Evolutionary conservation across 805 yeast genomes (phyloP), one percentile per base, ranked within the genome.

Genomic region (Hemisphaericaspora nanyangensis): DNA sequence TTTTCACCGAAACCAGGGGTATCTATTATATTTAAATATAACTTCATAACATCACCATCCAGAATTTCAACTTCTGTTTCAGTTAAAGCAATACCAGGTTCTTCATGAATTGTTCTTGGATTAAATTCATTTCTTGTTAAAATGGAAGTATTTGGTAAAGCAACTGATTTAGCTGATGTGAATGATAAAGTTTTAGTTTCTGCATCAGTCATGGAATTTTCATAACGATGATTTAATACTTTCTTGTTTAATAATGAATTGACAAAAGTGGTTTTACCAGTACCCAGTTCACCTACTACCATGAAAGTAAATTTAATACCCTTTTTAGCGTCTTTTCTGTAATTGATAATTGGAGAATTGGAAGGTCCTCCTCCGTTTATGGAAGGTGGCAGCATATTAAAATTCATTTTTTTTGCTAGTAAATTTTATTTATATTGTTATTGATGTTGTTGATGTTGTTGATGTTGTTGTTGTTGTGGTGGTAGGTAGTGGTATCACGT

Each of bases 1-100:
- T 77, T 80, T 51, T 83, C 90, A 31, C 91, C 93, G 52, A 83
- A 79, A 1, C 91, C 93, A 16, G 87, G 85, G 5, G 91, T 74
- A 52, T 82, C 82, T 35, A 83, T 75, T 34, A 83, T 68, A 46
- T 78, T 77, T 47, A 86, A 64, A 29, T 72, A 60, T 48, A 81
- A 61, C 48, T 74, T 76, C 11, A 76, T 65, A 42, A 76, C 76
- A 17, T 73, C 77, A 31, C 80, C 85, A 54, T 81, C 76, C 25
- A 81, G 52, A 34, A 81, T 69, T 50, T 81, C 86, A 19, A 80
- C 70, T 16, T 69, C 68, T 5, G 82, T 76, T 49, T 79, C 83
- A 3, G 90, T 82, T 48, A 85, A 76, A 6, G 89, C 80, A 40
- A 84, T 78, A 2, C 91, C 90, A 1, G 90, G 83, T 55, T 84